Evolutionary conservation across 805 yeast genomes (phyloP).

Genomic region (Saccharomycopsis capsularis): DNA sequence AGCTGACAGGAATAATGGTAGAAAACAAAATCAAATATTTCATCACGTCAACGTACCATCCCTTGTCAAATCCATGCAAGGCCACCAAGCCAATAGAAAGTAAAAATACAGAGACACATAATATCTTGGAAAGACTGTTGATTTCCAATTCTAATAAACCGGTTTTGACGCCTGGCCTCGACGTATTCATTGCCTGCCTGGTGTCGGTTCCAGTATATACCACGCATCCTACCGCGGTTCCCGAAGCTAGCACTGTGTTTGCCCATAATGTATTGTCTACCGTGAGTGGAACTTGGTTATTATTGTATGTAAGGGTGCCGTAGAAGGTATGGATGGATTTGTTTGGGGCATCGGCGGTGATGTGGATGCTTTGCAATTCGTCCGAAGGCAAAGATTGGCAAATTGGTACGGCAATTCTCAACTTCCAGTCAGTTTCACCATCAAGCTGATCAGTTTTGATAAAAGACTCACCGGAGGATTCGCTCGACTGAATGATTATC

Average conservation of each 20-base stretch:
- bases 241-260: constrained; percentile 93
- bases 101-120: constrained; percentile 79
- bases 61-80: constrained; percentile 55
- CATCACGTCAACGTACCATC: constrained; percentile 87
- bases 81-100: constrained; percentile 73
- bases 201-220: constrained; percentile 91
- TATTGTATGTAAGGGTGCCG: constrained; percentile 63
- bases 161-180: constrained; percentile 77
- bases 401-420: constrained; percentile 66
- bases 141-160: constrained; percentile 89
- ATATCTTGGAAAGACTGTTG: constrained; percentile 76
- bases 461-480: constrained; percentile 77
- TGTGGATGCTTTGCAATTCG: constrained; percentile 45
- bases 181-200: constrained; percentile 90
- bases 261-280: constrained; percentile 98
- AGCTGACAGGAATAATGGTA: constrained; percentile 91
- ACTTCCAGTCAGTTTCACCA: constrained; percentile 99
- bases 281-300: constrained; percentile 55
- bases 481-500: constrained; percentile 77
- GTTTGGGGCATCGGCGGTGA: constrained; percentile 75
- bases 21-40: constrained; percentile 87
- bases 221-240: constrained; percentile 81
- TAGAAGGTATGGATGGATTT: constrained; percentile 75
- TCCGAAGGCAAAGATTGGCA: constrained; percentile 58
- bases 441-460: constrained; percentile 96